A percentile compares a stretch with the other conserved stretches of the same genome.
These are phyloP conservation scores for Cephaloascus albidus DNA, from an alignment of 805 yeast species.

Conservation along the genomic window DNA sequence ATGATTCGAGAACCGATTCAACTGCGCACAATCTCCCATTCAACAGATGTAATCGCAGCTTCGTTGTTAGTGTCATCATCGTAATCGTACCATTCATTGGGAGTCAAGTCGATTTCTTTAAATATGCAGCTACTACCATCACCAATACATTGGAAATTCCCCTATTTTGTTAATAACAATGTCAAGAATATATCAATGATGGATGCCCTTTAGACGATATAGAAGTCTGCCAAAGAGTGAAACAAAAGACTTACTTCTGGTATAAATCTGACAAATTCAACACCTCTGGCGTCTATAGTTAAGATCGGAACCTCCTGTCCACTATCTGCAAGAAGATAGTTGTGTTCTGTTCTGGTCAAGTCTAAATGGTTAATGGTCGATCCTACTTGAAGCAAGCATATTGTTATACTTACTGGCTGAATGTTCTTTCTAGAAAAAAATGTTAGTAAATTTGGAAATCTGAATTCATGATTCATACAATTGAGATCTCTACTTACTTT, in stretches of 20 bases:
- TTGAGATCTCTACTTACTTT: conserved; percentile 15
- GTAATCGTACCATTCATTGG: conserved; percentile 90
- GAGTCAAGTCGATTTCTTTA: conserved; percentile 59
- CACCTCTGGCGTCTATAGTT: conserved; percentile 79
- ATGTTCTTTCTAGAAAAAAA: not conserved
- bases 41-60: conserved; percentile 69
- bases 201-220: too few species aligned
- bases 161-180: too few species aligned
- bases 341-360: conserved; percentile 21
- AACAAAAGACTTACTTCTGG: conserved; percentile 33
- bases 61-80: conserved; percentile 79
- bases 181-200: too few species aligned
- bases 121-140: conserved; percentile 42
- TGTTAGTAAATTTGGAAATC: not conserved
- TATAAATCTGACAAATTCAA: conserved; percentile 59
- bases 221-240: too few species aligned
- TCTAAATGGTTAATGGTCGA: conserved; percentile 17
- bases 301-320: conserved; percentile 37
- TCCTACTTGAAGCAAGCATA: not conserved
- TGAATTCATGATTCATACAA: not conserved
- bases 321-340: conserved; percentile 28
- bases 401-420: not conserved
- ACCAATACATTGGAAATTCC: conserved; percentile 49
- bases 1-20: too few species aligned
- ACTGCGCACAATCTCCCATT: conserved; percentile 46